Evolutionary conservation across 2,329 filamentous ascomycete genomes (phyloP).

Genomic region (Penicillium sp.): DNA sequence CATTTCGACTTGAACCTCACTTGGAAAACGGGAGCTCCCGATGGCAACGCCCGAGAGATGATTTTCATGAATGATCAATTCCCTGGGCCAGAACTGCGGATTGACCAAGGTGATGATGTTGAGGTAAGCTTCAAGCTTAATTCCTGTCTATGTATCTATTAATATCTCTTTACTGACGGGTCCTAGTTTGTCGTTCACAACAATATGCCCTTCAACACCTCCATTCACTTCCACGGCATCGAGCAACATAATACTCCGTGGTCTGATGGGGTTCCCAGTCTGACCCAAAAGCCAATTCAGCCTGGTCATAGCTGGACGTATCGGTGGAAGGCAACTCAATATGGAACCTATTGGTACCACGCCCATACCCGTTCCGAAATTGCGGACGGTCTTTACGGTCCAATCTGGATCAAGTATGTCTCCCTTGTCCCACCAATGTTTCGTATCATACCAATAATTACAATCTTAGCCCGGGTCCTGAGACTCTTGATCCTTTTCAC

Average conservation of each 20-base stretch:
- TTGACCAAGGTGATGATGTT: conserved; percentile 29
- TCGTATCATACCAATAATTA: conserved; percentile 27
- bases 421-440: background rate
- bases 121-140: conserved; percentile 15
- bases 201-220: conserved; percentile 28
- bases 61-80: conserved; percentile 34
- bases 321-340: conserved; percentile 36
- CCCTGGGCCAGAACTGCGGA: conserved; percentile 29
- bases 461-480: conserved; percentile 36
- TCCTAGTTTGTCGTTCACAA: conserved; percentile 30
- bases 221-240: conserved; percentile 41
- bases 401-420: conserved; percentile 34
- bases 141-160: background rate
- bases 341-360: conserved; percentile 38
- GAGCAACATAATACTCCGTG: conserved; percentile 51
- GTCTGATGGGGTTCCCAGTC: conserved; percentile 57
- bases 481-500: conserved; percentile 47
- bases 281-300: conserved; percentile 52
- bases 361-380: conserved; percentile 54
- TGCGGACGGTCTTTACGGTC: conserved; percentile 56
- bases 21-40: conserved; percentile 31
- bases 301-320: conserved; percentile 51
- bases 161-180: background rate
- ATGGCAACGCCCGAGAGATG: conserved; percentile 31
- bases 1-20: conserved; percentile 31